Conservation (phyloP, 306 rosid genomes). For the Lupinus albus region DNA sequence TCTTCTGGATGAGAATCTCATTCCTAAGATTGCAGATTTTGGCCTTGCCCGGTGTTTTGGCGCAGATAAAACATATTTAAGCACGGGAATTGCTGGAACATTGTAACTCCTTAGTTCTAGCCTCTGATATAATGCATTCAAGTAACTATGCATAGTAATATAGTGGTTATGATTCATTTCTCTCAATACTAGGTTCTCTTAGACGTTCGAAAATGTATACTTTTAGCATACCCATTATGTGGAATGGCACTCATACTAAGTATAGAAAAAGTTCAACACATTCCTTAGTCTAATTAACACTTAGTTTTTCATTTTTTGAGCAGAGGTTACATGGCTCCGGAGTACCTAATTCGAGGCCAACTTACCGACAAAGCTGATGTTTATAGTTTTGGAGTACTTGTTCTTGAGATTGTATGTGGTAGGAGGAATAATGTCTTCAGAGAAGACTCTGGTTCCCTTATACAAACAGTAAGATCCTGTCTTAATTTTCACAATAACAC, state of each 20-base stretch:
- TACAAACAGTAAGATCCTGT: slow-evolving; percentile 62
- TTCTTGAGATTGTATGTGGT: slow-evolving; percentile 77
- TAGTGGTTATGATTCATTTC: no score
- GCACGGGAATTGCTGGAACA: slow-evolving; percentile 94
- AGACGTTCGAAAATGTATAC: background rate
- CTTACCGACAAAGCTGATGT: slow-evolving; percentile 89
- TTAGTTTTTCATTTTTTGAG: background rate
- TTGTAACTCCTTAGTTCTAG: slow-evolving; percentile 56
- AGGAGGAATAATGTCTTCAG: slow-evolving; percentile 67
- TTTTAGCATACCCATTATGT: background rate
- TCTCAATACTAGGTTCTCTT: background rate
- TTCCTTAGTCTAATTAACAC: background rate
- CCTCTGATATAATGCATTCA: background rate
- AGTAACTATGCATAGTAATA: background rate
- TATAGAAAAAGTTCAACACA: background rate
- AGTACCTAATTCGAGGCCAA: slow-evolving; percentile 83
- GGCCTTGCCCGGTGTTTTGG: slow-evolving; percentile 88
- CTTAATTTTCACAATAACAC: background rate
- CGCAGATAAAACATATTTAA: slow-evolving; percentile 71
- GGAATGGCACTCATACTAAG: background rate
- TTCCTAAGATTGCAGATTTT: slow-evolving; percentile 82
- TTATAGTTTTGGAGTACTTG: slow-evolving; percentile 76
- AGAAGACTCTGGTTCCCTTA: slow-evolving; percentile 63
- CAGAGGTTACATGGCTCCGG: slow-evolving; percentile 96
- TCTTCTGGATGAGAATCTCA: slow-evolving; percentile 77